Percentiles rank a stretch among this genome's conserved stretches.
These are phyloP conservation scores for Globisporangium abappressorium DNA, from an alignment of 352 stramenopile genomes.

Conservation along the genomic window DNA sequence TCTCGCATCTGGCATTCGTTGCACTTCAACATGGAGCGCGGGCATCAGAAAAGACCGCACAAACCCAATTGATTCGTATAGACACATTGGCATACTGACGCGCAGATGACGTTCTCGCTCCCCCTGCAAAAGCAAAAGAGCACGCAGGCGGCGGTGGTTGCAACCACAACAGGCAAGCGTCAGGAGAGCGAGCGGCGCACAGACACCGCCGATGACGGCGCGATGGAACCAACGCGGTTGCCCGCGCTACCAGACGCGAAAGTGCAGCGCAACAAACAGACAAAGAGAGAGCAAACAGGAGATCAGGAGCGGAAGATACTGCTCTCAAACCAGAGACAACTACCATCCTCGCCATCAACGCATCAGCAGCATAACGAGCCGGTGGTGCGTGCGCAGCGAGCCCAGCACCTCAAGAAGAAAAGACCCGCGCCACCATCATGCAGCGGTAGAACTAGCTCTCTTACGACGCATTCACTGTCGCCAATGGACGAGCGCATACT, in stretches of 20 bases:
- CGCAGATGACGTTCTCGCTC: constrained; percentile 8
- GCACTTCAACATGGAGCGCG: constrained; percentile 2
- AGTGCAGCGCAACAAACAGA: background rate
- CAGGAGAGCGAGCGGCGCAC: background rate
- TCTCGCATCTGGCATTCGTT: background rate
- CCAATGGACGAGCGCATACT: constrained; percentile 57
- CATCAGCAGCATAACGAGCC: background rate
- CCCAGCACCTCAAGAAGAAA: background rate
- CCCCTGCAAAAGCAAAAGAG: background rate
- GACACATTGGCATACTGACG: background rate
- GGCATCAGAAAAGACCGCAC: no score
- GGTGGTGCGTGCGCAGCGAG: no score
- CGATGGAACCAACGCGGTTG: background rate
- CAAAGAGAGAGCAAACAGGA: background rate
- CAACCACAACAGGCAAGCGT: background rate
- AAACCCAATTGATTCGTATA: background rate
- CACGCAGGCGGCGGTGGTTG: no score
- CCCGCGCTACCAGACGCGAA: background rate
- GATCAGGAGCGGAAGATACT: background rate
- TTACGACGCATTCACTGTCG: constrained; percentile 17
- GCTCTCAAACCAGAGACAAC: background rate
- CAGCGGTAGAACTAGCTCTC: background rate
- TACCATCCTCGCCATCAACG: background rate
- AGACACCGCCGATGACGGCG: background rate
- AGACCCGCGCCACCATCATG: background rate